Evolutionary conservation across 148 eudicot species (phyloP).

Genomic region (Rhododendron kiyosumense): DNA sequence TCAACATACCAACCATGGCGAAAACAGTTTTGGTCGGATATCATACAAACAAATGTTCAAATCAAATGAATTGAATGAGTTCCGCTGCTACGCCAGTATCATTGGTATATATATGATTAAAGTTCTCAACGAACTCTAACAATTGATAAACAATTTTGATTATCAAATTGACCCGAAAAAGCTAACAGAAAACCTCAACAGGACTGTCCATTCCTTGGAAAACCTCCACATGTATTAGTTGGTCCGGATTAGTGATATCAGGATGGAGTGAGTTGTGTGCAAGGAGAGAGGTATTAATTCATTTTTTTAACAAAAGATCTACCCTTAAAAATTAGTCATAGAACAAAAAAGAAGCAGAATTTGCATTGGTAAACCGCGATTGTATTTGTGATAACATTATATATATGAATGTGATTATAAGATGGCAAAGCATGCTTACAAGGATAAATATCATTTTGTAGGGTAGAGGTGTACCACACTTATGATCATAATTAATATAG

Average conservation of each 20-base stretch:
- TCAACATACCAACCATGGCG: not conserved
- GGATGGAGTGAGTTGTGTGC: not conserved
- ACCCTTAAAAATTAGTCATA: not conserved
- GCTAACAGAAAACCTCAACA: not conserved
- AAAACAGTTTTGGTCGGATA: not conserved
- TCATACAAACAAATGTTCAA: not conserved
- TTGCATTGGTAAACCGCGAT: conserved; percentile 3
- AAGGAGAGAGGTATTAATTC: not conserved
- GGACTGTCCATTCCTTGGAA: not conserved
- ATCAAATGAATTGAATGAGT: not conserved
- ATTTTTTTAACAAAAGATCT: not conserved
- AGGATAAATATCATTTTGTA: conserved; percentile 22
- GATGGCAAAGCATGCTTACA: conserved; percentile 16
- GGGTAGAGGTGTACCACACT: conserved; percentile 15
- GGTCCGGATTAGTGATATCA: conserved; percentile 2
- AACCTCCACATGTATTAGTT: not conserved
- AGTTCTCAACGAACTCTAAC: not conserved
- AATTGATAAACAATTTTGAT: too few species aligned
- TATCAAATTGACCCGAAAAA: too few species aligned
- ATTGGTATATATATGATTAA: not conserved
- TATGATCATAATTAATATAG: not conserved
- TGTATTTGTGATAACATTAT: not conserved
- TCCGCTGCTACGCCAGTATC: not conserved
- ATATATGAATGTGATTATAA: not conserved
- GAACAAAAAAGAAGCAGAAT: not conserved